Evolutionary conservation across 192 early-diverging fungal species (phyloP).

Genomic region (Coemansia erecta): DNA sequence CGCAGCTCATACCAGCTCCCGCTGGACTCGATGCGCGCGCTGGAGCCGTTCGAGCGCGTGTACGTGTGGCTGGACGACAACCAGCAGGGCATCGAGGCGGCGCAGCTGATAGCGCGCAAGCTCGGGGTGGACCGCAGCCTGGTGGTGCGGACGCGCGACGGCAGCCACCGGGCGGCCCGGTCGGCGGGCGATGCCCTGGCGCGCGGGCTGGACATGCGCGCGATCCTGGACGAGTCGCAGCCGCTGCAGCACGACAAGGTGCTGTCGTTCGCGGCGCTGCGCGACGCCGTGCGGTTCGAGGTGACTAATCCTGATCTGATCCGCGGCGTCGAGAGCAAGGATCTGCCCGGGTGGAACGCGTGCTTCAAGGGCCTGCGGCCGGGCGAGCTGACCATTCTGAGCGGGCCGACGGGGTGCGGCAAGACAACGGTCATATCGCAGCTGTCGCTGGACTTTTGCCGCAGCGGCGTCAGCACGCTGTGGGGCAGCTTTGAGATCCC

Average conservation of each 20-base stretch:
- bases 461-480: constrained; percentile 64
- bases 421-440: constrained; percentile 74
- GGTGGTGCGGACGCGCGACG: constrained; percentile 53
- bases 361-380: constrained; percentile 67
- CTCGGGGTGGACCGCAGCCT: constrained; percentile 63
- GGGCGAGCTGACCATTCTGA: constrained; percentile 68
- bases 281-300: constrained; percentile 64
- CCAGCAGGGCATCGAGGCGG: constrained; percentile 60
- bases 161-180: constrained; percentile 47
- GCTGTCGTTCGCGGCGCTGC: constrained; percentile 58
- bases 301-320: constrained; percentile 64
- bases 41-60: constrained; percentile 64
- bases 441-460: constrained; percentile 66
- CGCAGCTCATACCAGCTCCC: constrained; percentile 58
- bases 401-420: constrained; percentile 67
- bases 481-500: constrained; percentile 79
- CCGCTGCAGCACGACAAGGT: constrained; percentile 66
- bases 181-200: constrained; percentile 58
- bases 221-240: constrained; percentile 49
- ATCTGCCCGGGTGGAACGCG: constrained; percentile 62
- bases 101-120: constrained; percentile 60
- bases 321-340: constrained; percentile 59
- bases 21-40: constrained; percentile 55
- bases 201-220: constrained; percentile 33
- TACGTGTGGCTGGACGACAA: constrained; percentile 72